phyloP scores from a whole-genome alignment of 2,329 filamentous ascomycete species.

The Penicillium sp. region DNA sequence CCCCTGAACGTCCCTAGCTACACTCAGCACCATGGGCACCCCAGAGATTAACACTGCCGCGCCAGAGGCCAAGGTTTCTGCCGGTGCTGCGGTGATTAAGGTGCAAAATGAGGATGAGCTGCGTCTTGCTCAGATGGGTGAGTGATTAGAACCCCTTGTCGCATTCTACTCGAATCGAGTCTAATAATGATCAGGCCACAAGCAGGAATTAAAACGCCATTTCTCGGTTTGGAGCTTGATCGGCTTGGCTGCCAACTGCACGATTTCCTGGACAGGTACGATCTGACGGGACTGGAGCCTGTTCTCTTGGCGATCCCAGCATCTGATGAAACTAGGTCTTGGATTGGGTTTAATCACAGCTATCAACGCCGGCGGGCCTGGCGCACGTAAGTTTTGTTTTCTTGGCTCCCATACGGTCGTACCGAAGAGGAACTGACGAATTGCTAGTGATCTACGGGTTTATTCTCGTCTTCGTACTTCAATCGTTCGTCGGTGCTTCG shows the following conservation, averaged over 20 bases:
- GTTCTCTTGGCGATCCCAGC: not conserved
- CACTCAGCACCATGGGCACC: constrained; percentile 13
- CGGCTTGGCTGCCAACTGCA: constrained; percentile 55
- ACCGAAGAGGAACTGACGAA: constrained; percentile 8
- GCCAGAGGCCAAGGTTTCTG: not conserved
- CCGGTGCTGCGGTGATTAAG: constrained; percentile 16
- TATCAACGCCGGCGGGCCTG: constrained; percentile 54
- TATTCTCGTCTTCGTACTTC: constrained; percentile 53
- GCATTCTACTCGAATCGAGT: not conserved
- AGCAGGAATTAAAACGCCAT: constrained; percentile 55
- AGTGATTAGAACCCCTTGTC: constrained; percentile 7
- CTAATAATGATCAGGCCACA: constrained; percentile 44
- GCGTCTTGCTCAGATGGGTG: constrained; percentile 52
- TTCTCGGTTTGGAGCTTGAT: constrained; percentile 55
- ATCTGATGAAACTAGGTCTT: constrained; percentile 32
- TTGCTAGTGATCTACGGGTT: constrained; percentile 56
- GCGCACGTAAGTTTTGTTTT: constrained; percentile 37
- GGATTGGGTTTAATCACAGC: constrained; percentile 52
- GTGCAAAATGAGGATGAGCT: constrained; percentile 45
- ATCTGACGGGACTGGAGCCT: not conserved
- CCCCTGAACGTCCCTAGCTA: not conserved
- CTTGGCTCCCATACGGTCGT: not conserved
- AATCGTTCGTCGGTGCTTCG: constrained; percentile 52
- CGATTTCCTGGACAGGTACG: constrained; percentile 54
- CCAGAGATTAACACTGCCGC: constrained; percentile 10